Percentiles rank a stretch among this genome's conserved stretches.
Evolutionary conservation across 2,329 filamentous ascomycete species (phyloP).

Genomic region (Botrytis deweyae): DNA sequence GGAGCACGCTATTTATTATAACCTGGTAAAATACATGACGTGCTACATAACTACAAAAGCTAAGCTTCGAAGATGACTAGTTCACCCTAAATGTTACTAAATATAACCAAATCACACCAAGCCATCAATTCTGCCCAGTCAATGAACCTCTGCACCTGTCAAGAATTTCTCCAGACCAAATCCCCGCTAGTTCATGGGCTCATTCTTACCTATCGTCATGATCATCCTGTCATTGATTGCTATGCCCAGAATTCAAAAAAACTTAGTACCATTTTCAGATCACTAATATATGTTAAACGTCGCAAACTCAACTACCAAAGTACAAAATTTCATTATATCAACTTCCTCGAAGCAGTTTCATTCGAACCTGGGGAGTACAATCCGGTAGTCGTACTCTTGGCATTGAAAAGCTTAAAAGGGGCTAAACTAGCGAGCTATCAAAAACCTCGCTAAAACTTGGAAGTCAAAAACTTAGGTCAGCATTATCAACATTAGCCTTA

Average conservation of each 20-base stretch:
- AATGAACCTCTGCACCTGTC: background rate
- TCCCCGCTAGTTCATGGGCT: too few species aligned
- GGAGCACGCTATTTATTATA: background rate
- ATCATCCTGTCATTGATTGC: background rate
- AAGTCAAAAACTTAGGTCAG: background rate
- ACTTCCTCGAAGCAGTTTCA: background rate
- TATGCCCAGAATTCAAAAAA: background rate
- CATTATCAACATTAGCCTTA: background rate
- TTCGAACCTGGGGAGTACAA: background rate
- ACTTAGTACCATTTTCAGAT: background rate
- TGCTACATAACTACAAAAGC: background rate
- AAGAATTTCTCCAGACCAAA: background rate
- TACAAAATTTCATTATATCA: rapidly evolving
- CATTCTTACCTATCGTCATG: background rate
- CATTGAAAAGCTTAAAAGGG: background rate
- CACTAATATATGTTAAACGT: background rate
- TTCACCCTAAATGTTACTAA: background rate
- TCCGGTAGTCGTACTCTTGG: background rate
- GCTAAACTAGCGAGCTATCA: background rate
- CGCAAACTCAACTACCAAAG: rapidly evolving
- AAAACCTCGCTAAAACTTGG: background rate
- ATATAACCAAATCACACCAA: background rate
- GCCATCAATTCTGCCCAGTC: background rate
- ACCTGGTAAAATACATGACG: background rate
- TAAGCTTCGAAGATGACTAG: background rate